A percentile compares a stretch with the other conserved stretches of the same genome.
These are phyloP conservation scores for Angomonas ambiguus DNA, from an alignment of 208 protist species.

Conservation along the genomic window DNA sequence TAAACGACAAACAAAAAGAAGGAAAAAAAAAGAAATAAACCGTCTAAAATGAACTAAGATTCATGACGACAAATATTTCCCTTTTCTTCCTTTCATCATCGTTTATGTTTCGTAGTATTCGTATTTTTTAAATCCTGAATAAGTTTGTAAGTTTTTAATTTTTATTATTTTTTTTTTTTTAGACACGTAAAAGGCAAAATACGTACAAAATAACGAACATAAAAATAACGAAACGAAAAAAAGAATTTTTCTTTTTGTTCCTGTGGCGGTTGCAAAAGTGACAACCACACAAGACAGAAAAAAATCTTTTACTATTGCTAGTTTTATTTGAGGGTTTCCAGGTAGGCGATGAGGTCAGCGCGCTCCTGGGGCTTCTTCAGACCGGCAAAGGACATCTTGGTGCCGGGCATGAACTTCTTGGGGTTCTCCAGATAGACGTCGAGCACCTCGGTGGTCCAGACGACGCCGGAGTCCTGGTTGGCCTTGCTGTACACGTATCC, in stretches of 20 bases:
- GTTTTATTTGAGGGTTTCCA: slow-evolving; percentile 65
- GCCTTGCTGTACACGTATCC: slow-evolving; percentile 94
- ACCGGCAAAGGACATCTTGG: slow-evolving; percentile 97
- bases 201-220: slow-evolving; percentile 9
- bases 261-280: slow-evolving; percentile 1
- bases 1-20: not conserved
- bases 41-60: not conserved
- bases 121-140: not conserved
- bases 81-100: not conserved
- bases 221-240: slow-evolving; percentile 7
- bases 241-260: slow-evolving; percentile 3
- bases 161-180: slow-evolving; percentile 8
- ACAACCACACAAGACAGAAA: slow-evolving; percentile 7
- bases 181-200: not conserved
- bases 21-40: not conserved
- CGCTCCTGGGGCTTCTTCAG: slow-evolving; percentile 93
- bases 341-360: slow-evolving; percentile 93
- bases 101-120: not conserved
- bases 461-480: slow-evolving; percentile 90
- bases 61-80: not conserved
- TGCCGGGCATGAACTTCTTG: slow-evolving; percentile 98
- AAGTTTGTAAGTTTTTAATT: slow-evolving; percentile 8
- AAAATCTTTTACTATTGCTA: not conserved
- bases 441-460: slow-evolving; percentile 92
- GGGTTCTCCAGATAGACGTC: slow-evolving; percentile 96